These are phyloP conservation scores for Phaffomyces antillensis DNA, from an alignment of 805 yeast genomes.

Conservation along the genomic window DNA sequence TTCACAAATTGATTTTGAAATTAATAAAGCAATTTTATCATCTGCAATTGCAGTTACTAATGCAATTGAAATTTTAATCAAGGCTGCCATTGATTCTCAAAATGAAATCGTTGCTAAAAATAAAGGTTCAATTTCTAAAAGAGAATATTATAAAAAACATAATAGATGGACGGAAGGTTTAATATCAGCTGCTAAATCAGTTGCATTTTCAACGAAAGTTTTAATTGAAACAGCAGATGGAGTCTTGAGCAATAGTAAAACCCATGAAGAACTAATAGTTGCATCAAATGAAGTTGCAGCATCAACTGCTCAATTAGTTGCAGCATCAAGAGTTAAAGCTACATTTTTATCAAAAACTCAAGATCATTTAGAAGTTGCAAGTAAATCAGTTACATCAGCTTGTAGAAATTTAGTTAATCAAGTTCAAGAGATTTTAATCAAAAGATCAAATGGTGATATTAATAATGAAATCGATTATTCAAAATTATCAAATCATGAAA, in stretches of 20 bases:
- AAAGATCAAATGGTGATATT: constrained; percentile 22
- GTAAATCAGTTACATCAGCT: constrained; percentile 64
- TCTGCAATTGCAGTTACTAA: constrained; percentile 78
- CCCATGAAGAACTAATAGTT: constrained; percentile 79
- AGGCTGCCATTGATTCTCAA: constrained; percentile 76
- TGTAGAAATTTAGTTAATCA: constrained; percentile 65
- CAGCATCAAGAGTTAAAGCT: constrained; percentile 85
- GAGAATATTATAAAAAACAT: constrained; percentile 79
- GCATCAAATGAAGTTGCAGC: constrained; percentile 91
- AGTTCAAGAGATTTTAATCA: constrained; percentile 53
- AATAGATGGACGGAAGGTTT: constrained; percentile 93
- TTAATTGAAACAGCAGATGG: constrained; percentile 85
- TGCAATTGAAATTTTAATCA: constrained; percentile 64
- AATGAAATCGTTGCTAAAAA: constrained; percentile 71
- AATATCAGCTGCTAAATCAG: constrained; percentile 82
- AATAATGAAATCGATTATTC: constrained; percentile 55
- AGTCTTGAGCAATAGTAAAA: constrained; percentile 51
- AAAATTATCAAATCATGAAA: constrained; percentile 66
- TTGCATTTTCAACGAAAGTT: constrained; percentile 76
- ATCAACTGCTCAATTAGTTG: constrained; percentile 85
- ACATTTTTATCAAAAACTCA: constrained; percentile 70
- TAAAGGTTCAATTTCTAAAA: constrained; percentile 54
- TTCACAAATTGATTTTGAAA: constrained; percentile 52
- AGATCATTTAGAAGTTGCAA: constrained; percentile 61
- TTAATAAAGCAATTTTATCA: constrained; percentile 67